Base-by-base conservation (phyloP, 805 yeast genomes). In the Wickerhamiella domercqiae region DNA sequence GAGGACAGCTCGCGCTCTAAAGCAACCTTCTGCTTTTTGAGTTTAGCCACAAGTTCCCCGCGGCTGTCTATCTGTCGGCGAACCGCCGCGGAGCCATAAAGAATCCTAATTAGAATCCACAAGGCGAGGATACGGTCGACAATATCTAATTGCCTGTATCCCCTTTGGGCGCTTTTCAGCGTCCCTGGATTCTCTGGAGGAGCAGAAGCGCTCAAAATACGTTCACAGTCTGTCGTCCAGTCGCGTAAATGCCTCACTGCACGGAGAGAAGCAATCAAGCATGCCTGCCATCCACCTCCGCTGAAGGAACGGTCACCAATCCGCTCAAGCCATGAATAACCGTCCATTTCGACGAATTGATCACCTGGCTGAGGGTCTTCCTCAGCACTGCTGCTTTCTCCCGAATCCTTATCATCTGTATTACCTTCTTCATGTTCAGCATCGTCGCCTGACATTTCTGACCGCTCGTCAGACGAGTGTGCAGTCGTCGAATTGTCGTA, bases 201-300 rank as follows among this genome's bases (percentile, higher is more conserved):
- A 5, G 33, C 33, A 5, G 21, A n/a, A n/a, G 16, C 13, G 21
- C 5, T 14, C 7, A 30, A 15, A 15, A 15, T 77, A 67, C 22
- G 66, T 62, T 4, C 56, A 59, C 78, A 72, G 16, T 64, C 63
- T 1, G 61, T 58, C 19, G 61, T 52, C 58, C 70, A 78, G 11
- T 66, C 67, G 1, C 74, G 71, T 29, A 74, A 64, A 45, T 73
- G 66, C 33, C 73, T 72, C 13, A 73, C 71, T 35, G 66, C 62
- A 16, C 73, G 71, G 30, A 86, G 63, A 2, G 84, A 63, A 22
- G 94, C 94, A 35, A 84, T 54, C 31, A 86, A 55, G 31, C 78
- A 69, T 29, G 78, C 66, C 48, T 82, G 77, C 95, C 96, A 87
- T 38, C 73, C 73, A 3, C 94, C 93, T 49, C 82, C 84, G 48